Evolutionary conservation across 345 rosid species (phyloP).

Genomic region (Camelina hispida): DNA sequence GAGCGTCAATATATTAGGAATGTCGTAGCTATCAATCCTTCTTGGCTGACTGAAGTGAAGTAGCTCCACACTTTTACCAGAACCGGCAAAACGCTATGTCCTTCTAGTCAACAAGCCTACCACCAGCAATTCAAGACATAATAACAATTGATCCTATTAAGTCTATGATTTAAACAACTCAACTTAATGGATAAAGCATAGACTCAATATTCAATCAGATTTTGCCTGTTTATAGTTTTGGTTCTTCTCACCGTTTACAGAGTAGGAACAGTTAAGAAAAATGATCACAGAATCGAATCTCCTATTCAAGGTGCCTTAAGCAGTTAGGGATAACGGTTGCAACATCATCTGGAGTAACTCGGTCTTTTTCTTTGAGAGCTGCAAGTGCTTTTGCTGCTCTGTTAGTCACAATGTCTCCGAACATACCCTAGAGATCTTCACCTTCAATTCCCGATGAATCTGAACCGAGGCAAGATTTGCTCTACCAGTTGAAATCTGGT

Average conservation of each 20-base stretch:
- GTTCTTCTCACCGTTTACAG: constrained; percentile 43
- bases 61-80: constrained; percentile 82
- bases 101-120: constrained; percentile 27
- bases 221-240: constrained; percentile 30
- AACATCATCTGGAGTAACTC: constrained; percentile 81
- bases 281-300: constrained; percentile 4
- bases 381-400: constrained; percentile 98
- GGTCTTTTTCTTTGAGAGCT: constrained; percentile 81
- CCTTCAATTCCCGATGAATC: constrained; percentile 82
- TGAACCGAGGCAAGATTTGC: constrained; percentile 68
- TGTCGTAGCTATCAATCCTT: constrained; percentile 73
- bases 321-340: constrained; percentile 97
- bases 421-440: constrained; percentile 94
- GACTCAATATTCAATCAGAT: constrained; percentile 29
- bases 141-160: constrained; percentile 4
- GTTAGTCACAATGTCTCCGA: constrained; percentile 89
- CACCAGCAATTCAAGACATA: neutral
- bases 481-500: constrained; percentile 76
- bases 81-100: constrained; percentile 45
- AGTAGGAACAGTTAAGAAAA: constrained; percentile 16
- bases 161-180: constrained; percentile 24
- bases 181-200: constrained; percentile 14
- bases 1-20: constrained; percentile 91
- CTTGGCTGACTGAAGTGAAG: constrained; percentile 70
- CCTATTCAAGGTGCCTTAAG: constrained; percentile 80